Evolutionary conservation across 1,284 basidiomycete genomes (phyloP), one percentile per base, ranked within the genome.

Genomic region (Ganoderma lucidum): DNA sequence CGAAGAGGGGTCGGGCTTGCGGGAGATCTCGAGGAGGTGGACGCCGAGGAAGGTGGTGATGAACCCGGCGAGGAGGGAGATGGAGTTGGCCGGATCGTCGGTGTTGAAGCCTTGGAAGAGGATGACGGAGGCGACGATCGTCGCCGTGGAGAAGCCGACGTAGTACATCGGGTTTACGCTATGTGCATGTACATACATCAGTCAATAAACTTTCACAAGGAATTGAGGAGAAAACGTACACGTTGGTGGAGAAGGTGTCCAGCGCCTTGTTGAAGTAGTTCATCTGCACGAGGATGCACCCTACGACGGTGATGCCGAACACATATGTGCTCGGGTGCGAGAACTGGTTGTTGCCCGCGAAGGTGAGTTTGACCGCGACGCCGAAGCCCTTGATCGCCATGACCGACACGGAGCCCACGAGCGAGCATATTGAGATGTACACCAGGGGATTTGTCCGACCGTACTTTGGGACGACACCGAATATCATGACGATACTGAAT

Each of bases 261-360:
- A 99, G 87, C 0, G 97, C 98, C 80, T 98, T 98, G 87, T 99
- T 99, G 84, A 99, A 98, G 85, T 98, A 99, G 83, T 98, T 97
- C 95, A 98, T 97, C 83, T 98, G 97, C 1, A 98, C 90, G 64
- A 98, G 78, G 77, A 99, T 99, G 82, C 96, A 99, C 2, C 90
- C 83, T 1, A 88, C 88, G 3, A 97, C 93, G 44, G 96, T 90
- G 64, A 96, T 86, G 53, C 90, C 95, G 77, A 99, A 98, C 59
- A 98, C 89, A 80, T 98, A 99, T 14, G 98, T 99, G 78, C 94
- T 96, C 39, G 94, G 90, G 79, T 97, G 95, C 1, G 93, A 92
- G 79, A 99, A 94, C 81, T 99, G 97, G 82, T 99, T 99, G 80
- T 95, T 96, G 63, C 97, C 97, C 10, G 90, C 88, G 73, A 99